Evolutionary conservation across 1,284 basidiomycete species (phyloP).

Genomic region (Sporisorium iseilematis-ciliati): DNA sequence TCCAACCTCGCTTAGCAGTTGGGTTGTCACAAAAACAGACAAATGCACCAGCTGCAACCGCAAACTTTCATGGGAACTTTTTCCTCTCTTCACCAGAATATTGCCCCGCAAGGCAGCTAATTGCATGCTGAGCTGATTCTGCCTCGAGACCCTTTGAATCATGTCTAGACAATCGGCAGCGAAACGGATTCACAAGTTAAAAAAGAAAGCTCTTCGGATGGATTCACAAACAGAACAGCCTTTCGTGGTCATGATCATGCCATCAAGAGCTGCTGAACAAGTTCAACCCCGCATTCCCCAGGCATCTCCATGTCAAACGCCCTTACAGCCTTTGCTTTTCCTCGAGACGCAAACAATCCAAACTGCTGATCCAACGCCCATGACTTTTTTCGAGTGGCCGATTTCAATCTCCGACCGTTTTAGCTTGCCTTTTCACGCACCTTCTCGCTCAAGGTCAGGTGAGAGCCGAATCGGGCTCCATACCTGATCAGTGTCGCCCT

Average conservation of each 20-base stretch:
- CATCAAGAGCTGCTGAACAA: too few relatives aligned
- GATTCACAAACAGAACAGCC: too few relatives aligned
- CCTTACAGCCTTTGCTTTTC: too few relatives aligned
- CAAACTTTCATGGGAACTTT: constrained; percentile 25
- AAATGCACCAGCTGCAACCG: constrained; percentile 6
- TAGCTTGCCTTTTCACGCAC: constrained; percentile 1
- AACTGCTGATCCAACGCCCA: too few relatives aligned
- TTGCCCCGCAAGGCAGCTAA: constrained; percentile 2
- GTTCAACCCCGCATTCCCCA: too few relatives aligned
- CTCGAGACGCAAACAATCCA: too few relatives aligned
- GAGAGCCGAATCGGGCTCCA: constrained; percentile 7
- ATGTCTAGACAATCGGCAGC: neutral
- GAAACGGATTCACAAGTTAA: too few relatives aligned
- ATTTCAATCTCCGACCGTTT: neutral
- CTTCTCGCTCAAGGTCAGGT: neutral
- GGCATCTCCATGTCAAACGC: too few relatives aligned
- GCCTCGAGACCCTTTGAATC: neutral
- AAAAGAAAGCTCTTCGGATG: too few relatives aligned
- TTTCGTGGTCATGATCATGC: too few relatives aligned
- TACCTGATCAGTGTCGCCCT: too few relatives aligned
- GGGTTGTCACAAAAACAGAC: too few relatives aligned
- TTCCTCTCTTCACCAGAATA: neutral
- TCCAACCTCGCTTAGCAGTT: constrained; percentile 5
- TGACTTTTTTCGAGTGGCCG: neutral
- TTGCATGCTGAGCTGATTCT: neutral